Base-by-base conservation (phyloP, 2,329 filamentous ascomycete genomes). In the Fusarium sp. region DNA sequence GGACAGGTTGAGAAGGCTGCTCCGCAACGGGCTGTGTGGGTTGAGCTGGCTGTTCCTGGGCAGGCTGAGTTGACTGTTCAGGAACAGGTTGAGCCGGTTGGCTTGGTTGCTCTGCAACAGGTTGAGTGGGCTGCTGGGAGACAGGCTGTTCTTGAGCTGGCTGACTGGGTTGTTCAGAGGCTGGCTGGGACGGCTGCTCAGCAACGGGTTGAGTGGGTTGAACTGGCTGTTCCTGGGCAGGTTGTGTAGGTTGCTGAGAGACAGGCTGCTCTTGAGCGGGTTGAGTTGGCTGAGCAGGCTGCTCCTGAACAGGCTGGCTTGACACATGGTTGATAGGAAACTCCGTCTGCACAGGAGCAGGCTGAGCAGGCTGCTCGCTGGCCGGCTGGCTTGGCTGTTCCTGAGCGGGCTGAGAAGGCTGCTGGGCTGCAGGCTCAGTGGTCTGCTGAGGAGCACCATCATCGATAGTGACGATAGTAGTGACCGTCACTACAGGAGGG, bases 381-480 rank as follows among this genome's bases (percentile, higher is more conserved):
- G 47, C 45, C 4, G 37, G 58, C 11, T 40, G 37, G 9, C 37
- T 40, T 8, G 63, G 30, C 30, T 65, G 50, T 38, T 56, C 58
- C 15, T 63, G 57, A 9, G 9, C 40, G 20, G 71, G 71, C 27
- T 69, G 56, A 37, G 66, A 40, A 14, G 66, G 65, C 30, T 64
- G 47, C 33, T 62, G n/a, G 33, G 38, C 43, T 14, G 50, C 32
- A 47, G 66, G 73, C 56, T 76, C 54, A 14, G 66, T 40, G 22
- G 73, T 76, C 10, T 63, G 33, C n/a, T 69, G 57, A 38, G 58
- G 27, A 14, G 62, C 68, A 25, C 72, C 71, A 35, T 80, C 80
- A 14, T 76, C 75, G 17, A 82, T 62, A 60, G 78, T 80, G 17
- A 83, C 73, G 30, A 81, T 73, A 3, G 77, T 79, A 8, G 80